phyloP scores from a whole-genome alignment of 2,329 filamentous ascomycete species.

The Laburnicola sp. region DNA sequence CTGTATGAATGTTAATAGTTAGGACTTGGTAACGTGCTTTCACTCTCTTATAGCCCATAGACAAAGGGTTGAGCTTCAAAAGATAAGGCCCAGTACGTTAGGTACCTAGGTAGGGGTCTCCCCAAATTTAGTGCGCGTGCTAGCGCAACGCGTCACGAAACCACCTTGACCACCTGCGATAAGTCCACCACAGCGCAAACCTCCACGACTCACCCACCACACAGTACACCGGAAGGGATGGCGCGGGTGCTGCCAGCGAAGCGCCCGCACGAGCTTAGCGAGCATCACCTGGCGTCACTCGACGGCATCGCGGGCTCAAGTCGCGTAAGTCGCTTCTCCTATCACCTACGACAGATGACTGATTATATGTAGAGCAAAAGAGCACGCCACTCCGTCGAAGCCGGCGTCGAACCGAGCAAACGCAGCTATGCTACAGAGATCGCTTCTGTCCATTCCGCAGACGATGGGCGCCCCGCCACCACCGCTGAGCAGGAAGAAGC shows the following conservation, averaged over 20 bases:
- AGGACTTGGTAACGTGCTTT: too few species aligned
- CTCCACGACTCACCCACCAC: not conserved
- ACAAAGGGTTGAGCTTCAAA: too few species aligned
- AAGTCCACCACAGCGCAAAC: not conserved
- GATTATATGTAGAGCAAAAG: conserved; percentile 36
- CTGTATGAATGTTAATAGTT: too few species aligned
- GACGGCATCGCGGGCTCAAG: conserved; percentile 16
- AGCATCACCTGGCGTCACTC: conserved; percentile 6
- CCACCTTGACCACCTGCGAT: not conserved
- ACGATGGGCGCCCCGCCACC: conserved; percentile 13
- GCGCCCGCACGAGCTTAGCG: conserved; percentile 33
- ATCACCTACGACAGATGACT: conserved; percentile 7
- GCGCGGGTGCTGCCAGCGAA: conserved; percentile 37
- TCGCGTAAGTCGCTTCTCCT: conserved; percentile 24
- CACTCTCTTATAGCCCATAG: too few species aligned
- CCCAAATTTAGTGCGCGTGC: not conserved
- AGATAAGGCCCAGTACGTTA: too few species aligned
- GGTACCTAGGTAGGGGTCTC: too few species aligned
- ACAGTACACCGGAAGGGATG: conserved; percentile 19
- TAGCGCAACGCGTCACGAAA: not conserved
- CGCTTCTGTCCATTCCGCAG: conserved; percentile 17
- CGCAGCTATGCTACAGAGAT: conserved; percentile 17
- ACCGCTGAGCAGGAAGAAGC: conserved; percentile 10
- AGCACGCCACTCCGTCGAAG: conserved; percentile 26
- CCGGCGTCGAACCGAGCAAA: conserved; percentile 26